Conservation (phyloP, 129 eudicot species). For the Flaveria sonorensis region DNA sequence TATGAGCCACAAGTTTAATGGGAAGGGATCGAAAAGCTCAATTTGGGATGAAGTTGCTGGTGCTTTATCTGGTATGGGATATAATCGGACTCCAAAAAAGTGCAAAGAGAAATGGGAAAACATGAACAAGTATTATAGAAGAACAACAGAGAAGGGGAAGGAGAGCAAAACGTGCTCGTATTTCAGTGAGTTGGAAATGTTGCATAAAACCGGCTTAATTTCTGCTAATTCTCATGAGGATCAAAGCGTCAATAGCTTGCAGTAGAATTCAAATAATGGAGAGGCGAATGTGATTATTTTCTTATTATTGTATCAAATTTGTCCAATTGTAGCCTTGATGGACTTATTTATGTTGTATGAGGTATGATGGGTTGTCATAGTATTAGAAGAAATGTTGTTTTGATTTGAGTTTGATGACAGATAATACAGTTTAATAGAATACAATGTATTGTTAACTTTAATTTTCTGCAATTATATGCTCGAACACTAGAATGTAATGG, state of each 20-base stretch:
- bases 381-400: slow-evolving; percentile 28
- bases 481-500: slow-evolving; percentile 23
- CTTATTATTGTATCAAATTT: slow-evolving; percentile 26
- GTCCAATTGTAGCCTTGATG: slow-evolving; percentile 3
- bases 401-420: slow-evolving; percentile 17
- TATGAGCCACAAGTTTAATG: slow-evolving; percentile 42
- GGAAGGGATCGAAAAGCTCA: slow-evolving; percentile 35
- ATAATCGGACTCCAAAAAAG: slow-evolving; percentile 51
- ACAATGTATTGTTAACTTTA: slow-evolving; percentile 18
- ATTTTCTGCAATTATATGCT: slow-evolving; percentile 21
- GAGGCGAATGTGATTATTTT: neutral
- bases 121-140: slow-evolving; percentile 63
- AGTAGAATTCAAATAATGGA: slow-evolving; percentile 1
- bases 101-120: slow-evolving; percentile 86
- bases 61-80: slow-evolving; percentile 48
- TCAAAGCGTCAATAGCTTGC: slow-evolving; percentile 22
- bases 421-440: neutral
- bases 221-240: slow-evolving; percentile 33
- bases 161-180: slow-evolving; percentile 48
- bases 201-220: slow-evolving; percentile 46
- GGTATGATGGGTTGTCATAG: neutral
- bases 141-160: slow-evolving; percentile 40
- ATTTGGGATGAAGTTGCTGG: slow-evolving; percentile 58
- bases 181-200: slow-evolving; percentile 48
- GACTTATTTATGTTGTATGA: slow-evolving; percentile 17